phyloP scores from a whole-genome alignment of 2,329 filamentous ascomycete genomes.

The Epichloe elymi region DNA sequence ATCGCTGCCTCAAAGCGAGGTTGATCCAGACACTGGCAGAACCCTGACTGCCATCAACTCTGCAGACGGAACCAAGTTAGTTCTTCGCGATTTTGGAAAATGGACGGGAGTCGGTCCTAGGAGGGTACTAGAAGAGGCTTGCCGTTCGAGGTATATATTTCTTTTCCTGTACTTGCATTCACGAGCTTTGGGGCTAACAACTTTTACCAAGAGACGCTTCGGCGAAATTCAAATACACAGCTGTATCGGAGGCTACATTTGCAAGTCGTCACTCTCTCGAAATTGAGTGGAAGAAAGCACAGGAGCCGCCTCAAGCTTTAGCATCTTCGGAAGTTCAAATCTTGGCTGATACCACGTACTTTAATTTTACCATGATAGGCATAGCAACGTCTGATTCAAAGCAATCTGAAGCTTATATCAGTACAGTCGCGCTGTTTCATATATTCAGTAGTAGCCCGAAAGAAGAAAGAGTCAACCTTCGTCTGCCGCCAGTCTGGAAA shows the following conservation, averaged over 20 bases:
- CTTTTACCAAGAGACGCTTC: slow-evolving; percentile 46
- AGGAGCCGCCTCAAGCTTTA: slow-evolving; percentile 32
- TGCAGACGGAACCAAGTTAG: slow-evolving; percentile 40
- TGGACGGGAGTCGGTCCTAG: slow-evolving; percentile 64
- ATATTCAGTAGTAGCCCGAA: slow-evolving; percentile 65
- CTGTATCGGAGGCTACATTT: slow-evolving; percentile 61
- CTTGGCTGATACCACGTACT: slow-evolving; percentile 33
- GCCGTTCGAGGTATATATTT: slow-evolving; percentile 52
- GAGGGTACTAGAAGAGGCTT: slow-evolving; percentile 74
- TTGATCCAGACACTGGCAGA: slow-evolving; percentile 45
- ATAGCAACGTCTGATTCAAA: slow-evolving; percentile 61
- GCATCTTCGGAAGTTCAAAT: slow-evolving; percentile 29
- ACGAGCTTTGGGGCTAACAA: background rate
- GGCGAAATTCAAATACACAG: slow-evolving; percentile 52
- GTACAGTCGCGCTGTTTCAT: slow-evolving; percentile 69
- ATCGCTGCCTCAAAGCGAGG: slow-evolving; percentile 46
- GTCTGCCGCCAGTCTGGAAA: slow-evolving; percentile 68
- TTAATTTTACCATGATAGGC: slow-evolving; percentile 59
- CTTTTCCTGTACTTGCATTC: background rate
- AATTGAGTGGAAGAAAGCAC: slow-evolving; percentile 67
- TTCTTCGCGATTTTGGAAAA: slow-evolving; percentile 73
- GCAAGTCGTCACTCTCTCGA: slow-evolving; percentile 63
- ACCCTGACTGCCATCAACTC: slow-evolving; percentile 41
- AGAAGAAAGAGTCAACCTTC: slow-evolving; percentile 73
- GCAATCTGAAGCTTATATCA: slow-evolving; percentile 79